Conservation (phyloP, 768 basidiomycete species). For the Collybia nuda region DNA sequence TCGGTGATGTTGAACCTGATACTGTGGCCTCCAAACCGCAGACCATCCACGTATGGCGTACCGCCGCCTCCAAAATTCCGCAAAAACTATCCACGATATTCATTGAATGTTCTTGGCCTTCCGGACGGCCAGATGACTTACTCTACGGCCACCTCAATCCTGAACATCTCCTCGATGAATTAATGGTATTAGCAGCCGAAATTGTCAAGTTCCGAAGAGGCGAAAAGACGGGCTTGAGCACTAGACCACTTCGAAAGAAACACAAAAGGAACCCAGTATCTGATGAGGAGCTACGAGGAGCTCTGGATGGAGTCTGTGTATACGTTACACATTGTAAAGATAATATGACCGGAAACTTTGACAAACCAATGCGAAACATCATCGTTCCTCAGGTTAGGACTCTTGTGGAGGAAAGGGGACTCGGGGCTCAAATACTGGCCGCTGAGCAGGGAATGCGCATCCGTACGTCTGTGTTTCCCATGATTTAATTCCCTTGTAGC, state of each 20-base stretch:
- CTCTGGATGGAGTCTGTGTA: slow-evolving; percentile 61
- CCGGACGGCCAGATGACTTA: slow-evolving; percentile 60
- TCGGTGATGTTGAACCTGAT: slow-evolving; percentile 93
- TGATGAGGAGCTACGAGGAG: slow-evolving; percentile 46
- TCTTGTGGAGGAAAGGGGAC: slow-evolving; percentile 55
- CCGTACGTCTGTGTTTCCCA: slow-evolving; percentile 43
- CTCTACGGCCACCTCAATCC: slow-evolving; percentile 90
- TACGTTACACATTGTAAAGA: slow-evolving; percentile 91
- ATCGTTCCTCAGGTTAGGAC: slow-evolving; percentile 74
- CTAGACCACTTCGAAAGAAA: slow-evolving; percentile 35
- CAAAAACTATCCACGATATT: slow-evolving; percentile 75
- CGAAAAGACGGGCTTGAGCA: slow-evolving; percentile 19
- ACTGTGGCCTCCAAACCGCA: slow-evolving; percentile 56
- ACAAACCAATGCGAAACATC: slow-evolving; percentile 56
- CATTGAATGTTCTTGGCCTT: slow-evolving; percentile 92
- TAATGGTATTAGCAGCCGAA: slow-evolving; percentile 66
- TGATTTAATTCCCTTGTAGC: background rate
- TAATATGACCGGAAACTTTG: slow-evolving; percentile 45
- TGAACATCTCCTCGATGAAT: slow-evolving; percentile 74
- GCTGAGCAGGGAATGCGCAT: slow-evolving; percentile 83
- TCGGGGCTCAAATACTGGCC: slow-evolving; percentile 71
- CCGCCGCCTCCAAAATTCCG: slow-evolving; percentile 76
- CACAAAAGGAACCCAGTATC: slow-evolving; percentile 37
- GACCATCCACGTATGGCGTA: slow-evolving; percentile 76
- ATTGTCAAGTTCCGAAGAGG: slow-evolving; percentile 47